phyloP scores from a whole-genome alignment of 306 rosid species.

The Trifolium pratense region DNA sequence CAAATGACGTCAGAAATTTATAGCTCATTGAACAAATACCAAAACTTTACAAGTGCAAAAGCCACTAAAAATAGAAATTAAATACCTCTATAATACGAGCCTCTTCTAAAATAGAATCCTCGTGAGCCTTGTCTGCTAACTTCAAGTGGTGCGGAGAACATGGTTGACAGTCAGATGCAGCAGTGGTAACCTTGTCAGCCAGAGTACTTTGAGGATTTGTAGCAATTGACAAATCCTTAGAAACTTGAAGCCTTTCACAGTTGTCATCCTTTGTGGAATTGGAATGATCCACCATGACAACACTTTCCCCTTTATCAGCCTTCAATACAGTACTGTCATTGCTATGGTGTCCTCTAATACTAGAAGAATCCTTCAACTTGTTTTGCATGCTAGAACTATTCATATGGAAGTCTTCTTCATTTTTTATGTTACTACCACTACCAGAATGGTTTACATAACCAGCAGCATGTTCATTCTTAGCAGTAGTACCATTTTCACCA shows the following conservation, averaged over 20 bases:
- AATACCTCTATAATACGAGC: constrained; percentile 85
- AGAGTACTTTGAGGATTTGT: constrained; percentile 51
- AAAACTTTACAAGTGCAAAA: constrained; percentile 36
- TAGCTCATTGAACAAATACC: constrained; percentile 33
- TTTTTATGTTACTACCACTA: constrained; percentile 46
- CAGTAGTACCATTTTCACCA: constrained; percentile 49
- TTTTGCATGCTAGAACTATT: constrained; percentile 52
- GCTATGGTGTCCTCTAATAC: constrained; percentile 52
- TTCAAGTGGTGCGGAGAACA: constrained; percentile 50
- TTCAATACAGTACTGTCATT: constrained; percentile 50
- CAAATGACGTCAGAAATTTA: constrained; percentile 39
- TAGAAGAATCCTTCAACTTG: constrained; percentile 50
- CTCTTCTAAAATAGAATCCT: constrained; percentile 91
- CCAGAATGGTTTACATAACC: constrained; percentile 53
- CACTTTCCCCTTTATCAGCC: constrained; percentile 53
- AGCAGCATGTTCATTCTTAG: constrained; percentile 48
- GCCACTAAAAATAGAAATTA: constrained; percentile 33
- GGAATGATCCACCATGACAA: constrained; percentile 50
- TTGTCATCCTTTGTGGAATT: constrained; percentile 50
- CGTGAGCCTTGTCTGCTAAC: constrained; percentile 73
- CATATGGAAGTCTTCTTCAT: constrained; percentile 47
- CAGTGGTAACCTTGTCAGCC: constrained; percentile 48
- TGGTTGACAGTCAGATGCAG: constrained; percentile 53
- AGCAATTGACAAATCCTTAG: constrained; percentile 44
- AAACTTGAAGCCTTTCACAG: constrained; percentile 45